These are phyloP conservation scores for Cryptococcus hybrid DNA, from an alignment of 1,284 basidiomycete species.

Conservation along the genomic window DNA sequence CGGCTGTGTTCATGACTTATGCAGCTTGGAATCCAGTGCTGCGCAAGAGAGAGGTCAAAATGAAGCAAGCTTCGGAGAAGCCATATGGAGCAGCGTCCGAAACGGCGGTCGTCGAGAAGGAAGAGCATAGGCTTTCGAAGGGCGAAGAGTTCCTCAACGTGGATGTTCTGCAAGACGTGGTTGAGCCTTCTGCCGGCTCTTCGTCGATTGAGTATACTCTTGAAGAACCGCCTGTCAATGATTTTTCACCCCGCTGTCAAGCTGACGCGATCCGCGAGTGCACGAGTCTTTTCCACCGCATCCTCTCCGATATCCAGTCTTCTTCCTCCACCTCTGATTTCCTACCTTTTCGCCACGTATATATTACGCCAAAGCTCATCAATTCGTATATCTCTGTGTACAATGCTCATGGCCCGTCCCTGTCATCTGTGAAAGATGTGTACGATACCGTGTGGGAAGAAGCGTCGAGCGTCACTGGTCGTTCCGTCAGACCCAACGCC, in stretches of 20 bases:
- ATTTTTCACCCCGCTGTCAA: conserved; percentile 58
- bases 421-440: conserved; percentile 53
- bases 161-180: conserved; percentile 10
- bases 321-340: conserved; percentile 17
- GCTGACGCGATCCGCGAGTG: conserved; percentile 74
- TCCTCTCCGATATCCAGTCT: conserved; percentile 57
- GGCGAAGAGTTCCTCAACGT: conserved; percentile 9
- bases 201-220: background rate
- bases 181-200: background rate
- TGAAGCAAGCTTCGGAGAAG: background rate
- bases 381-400: conserved; percentile 81
- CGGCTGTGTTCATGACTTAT: conserved; percentile 84
- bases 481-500: conserved; percentile 54
- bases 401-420: conserved; percentile 51
- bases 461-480: conserved; percentile 48
- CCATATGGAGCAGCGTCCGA: background rate
- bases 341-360: conserved; percentile 60
- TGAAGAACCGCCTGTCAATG: conserved; percentile 1
- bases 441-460: conserved; percentile 41
- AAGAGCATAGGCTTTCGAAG: background rate
- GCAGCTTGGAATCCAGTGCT: conserved; percentile 65
- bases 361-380: conserved; percentile 62
- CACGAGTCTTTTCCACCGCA: conserved; percentile 64
- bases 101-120: background rate
- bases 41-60: conserved; percentile 13